Evolutionary conservation across 1,284 basidiomycete species (phyloP).

Genomic region (Cryptococcus neoformans): DNA sequence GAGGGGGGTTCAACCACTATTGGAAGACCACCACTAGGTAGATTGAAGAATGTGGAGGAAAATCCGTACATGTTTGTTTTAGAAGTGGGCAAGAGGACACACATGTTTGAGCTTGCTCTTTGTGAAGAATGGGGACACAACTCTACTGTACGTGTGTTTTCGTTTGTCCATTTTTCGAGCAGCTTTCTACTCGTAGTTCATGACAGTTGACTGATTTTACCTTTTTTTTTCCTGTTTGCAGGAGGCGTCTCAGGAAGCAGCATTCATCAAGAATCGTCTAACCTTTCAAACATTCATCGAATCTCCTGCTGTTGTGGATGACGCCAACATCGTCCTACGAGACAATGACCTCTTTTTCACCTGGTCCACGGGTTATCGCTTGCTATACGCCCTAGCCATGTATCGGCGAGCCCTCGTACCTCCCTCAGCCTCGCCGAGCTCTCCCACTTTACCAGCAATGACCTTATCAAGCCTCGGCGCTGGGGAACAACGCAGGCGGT

Average conservation of each 20-base stretch:
- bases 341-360: constrained; percentile 52
- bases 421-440: constrained; percentile 9
- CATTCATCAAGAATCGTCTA: constrained; percentile 51
- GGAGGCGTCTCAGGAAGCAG: constrained; percentile 23
- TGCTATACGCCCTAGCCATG: constrained; percentile 53
- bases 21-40: constrained; percentile 7
- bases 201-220: too few species aligned
- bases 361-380: constrained; percentile 53
- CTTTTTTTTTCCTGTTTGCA: too few species aligned
- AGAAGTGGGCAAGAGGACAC: constrained; percentile 43
- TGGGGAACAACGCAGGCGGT: too few species aligned
- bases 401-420: constrained; percentile 51
- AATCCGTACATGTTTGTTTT: constrained; percentile 53
- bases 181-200: too few species aligned
- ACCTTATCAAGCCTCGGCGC: background rate
- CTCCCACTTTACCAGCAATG: constrained; percentile 13
- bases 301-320: constrained; percentile 52
- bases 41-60: constrained; percentile 49
- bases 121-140: constrained; percentile 36
- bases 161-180: too few species aligned
- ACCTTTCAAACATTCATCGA: constrained; percentile 54
- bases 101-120: constrained; percentile 54
- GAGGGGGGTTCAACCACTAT: background rate
- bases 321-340: constrained; percentile 52
- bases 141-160: background rate